A percentile compares a stretch with the other conserved stretches of the same genome.
phyloP scores from a whole-genome alignment of 1,139 yeast genomes.

The Hyphopichia burtonii region DNA sequence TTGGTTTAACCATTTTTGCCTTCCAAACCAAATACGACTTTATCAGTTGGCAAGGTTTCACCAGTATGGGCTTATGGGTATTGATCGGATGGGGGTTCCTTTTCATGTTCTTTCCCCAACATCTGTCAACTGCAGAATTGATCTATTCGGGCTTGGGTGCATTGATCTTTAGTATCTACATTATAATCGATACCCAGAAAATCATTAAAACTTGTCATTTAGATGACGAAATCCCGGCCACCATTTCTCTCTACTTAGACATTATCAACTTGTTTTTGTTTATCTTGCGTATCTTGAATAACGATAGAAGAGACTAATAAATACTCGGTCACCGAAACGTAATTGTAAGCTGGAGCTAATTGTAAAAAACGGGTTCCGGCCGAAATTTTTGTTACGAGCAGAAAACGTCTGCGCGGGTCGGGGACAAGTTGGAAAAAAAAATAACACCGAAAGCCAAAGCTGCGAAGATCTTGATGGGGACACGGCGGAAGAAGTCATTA shows the following conservation, averaged over 20 bases:
- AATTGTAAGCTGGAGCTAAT: no score
- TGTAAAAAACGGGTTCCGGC: no score
- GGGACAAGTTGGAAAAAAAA: no score
- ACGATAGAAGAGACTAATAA: slow-evolving; percentile 22
- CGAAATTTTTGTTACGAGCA: no score
- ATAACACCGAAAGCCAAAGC: no score
- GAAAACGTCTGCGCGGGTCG: no score
- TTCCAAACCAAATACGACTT: slow-evolving; percentile 82
- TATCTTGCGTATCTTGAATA: slow-evolving; percentile 66
- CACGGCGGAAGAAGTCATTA: no score
- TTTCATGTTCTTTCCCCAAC: slow-evolving; percentile 63
- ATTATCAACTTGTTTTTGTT: slow-evolving; percentile 76
- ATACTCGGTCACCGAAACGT: no score
- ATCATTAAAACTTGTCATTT: slow-evolving; percentile 79
- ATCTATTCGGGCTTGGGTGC: slow-evolving; percentile 76
- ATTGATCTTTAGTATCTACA: slow-evolving; percentile 66
- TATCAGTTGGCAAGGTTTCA: slow-evolving; percentile 67
- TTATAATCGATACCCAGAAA: slow-evolving; percentile 78
- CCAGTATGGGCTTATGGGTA: slow-evolving; percentile 62
- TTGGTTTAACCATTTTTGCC: slow-evolving; percentile 76
- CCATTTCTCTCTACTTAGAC: slow-evolving; percentile 76
- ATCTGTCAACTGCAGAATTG: slow-evolving; percentile 52
- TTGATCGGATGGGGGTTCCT: slow-evolving; percentile 74
- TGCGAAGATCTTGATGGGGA: no score
- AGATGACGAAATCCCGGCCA: slow-evolving; percentile 82